Percentiles rank a stretch among this genome's conserved stretches.
These are phyloP conservation scores for Hygrophila difformis DNA, from an alignment of 257 asterid genomes.

Conservation along the genomic window DNA sequence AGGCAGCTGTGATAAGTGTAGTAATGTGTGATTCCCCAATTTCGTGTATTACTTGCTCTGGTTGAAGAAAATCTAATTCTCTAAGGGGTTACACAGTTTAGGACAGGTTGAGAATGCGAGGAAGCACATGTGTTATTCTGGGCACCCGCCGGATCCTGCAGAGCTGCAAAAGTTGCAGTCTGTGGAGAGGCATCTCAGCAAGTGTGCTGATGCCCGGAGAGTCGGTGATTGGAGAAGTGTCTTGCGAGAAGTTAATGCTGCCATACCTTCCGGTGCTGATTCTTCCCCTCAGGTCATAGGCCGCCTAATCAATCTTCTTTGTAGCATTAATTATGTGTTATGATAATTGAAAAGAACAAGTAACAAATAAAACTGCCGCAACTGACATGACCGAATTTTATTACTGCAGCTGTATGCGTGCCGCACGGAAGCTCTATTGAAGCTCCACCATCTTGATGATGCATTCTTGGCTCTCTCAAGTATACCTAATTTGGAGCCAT, in stretches of 20 bases:
- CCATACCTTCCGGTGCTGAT: conserved; percentile 67
- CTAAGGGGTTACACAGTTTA: conserved; percentile 41
- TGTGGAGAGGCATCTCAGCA: conserved; percentile 50
- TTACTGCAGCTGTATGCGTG: conserved; percentile 77
- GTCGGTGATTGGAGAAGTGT: conserved; percentile 55
- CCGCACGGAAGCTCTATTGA: conserved; percentile 80
- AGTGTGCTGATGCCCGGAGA: conserved; percentile 56
- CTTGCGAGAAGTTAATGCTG: conserved; percentile 56
- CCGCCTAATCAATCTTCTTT: no score
- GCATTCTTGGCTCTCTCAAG: conserved; percentile 43
- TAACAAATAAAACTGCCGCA: no score
- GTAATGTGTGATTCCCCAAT: no score
- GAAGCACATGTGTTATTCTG: conserved; percentile 45
- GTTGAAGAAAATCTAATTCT: conserved; percentile 31
- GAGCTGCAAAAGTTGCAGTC: conserved; percentile 59
- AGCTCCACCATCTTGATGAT: conserved; percentile 60
- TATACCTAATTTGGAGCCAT: conserved; percentile 29
- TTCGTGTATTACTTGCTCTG: no score
- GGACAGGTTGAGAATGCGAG: conserved; percentile 70
- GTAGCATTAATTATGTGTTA: neutral
- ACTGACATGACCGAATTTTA: conserved; percentile 23
- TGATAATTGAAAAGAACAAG: neutral
- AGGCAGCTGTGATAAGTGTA: no score
- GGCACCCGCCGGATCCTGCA: conserved; percentile 34
- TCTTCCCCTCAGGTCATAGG: conserved; percentile 61